phyloP scores from a whole-genome alignment of 306 rosid species.

The Vicia faba region DNA sequence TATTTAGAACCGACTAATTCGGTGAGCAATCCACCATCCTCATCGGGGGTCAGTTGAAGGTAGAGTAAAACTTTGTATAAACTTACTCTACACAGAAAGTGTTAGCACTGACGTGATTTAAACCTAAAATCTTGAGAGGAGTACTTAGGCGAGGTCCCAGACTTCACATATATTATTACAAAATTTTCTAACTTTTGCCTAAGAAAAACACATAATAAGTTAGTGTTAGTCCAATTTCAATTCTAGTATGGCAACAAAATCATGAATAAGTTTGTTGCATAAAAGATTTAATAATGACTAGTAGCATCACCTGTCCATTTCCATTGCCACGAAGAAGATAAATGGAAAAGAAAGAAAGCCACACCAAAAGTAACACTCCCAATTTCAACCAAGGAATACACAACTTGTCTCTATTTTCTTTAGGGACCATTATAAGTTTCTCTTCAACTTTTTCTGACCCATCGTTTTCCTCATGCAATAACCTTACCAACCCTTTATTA shows the following conservation, averaged over 20 bases:
- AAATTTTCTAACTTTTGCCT: too few relatives aligned
- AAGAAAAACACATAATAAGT: background rate
- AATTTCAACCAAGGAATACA: conserved; percentile 71
- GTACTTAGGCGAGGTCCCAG: background rate
- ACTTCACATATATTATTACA: background rate
- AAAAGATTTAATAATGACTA: background rate
- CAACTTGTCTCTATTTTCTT: conserved; percentile 19
- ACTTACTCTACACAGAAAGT: background rate
- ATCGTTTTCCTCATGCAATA: conserved; percentile 33
- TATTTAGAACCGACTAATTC: too few relatives aligned
- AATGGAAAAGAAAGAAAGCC: conserved; percentile 72
- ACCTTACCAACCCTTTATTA: conserved; percentile 18
- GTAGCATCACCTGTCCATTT: conserved; percentile 57
- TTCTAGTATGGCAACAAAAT: background rate
- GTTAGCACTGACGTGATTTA: background rate
- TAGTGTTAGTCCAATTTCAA: conserved; percentile 1
- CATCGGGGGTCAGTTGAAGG: background rate
- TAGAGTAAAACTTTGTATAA: background rate
- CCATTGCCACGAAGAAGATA: conserved; percentile 85
- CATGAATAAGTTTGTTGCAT: background rate
- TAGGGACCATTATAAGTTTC: conserved; percentile 46
- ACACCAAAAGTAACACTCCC: conserved; percentile 62
- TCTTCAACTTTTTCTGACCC: conserved; percentile 37
- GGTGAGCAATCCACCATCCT: background rate
- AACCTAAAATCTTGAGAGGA: background rate